Evolutionary conservation across 768 basidiomycete species (phyloP).

Genomic region (Daedaleopsis nitida): DNA sequence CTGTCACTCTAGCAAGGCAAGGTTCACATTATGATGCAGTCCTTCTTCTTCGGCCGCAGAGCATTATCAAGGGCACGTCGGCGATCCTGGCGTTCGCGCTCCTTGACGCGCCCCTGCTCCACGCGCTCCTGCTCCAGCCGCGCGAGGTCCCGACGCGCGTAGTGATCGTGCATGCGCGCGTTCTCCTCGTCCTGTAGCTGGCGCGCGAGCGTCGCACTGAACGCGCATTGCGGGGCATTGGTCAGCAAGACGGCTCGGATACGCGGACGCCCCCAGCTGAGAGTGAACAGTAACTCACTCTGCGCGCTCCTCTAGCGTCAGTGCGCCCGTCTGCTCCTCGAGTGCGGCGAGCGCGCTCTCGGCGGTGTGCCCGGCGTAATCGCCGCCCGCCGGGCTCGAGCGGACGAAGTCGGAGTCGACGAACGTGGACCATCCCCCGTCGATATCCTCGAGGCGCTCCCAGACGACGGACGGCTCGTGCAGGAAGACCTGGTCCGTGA

Average conservation of each 20-base stretch:
- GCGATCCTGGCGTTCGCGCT: slow-evolving; percentile 1
- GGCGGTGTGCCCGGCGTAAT: slow-evolving; percentile 74
- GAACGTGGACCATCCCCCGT: slow-evolving; percentile 76
- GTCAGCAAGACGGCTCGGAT: background rate
- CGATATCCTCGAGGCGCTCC: slow-evolving; percentile 89
- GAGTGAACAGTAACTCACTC: slow-evolving; percentile 52
- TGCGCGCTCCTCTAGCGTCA: slow-evolving; percentile 46
- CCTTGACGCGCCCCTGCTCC: slow-evolving; percentile 8
- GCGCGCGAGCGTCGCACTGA: slow-evolving; percentile 67
- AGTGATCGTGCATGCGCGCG: slow-evolving; percentile 34
- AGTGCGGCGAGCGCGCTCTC: slow-evolving; percentile 57
- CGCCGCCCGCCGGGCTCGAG: slow-evolving; percentile 74
- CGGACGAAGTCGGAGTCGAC: slow-evolving; percentile 71
- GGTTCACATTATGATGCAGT: slow-evolving; percentile 28
- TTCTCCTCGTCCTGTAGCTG: slow-evolving; percentile 86
- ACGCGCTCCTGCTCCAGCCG: slow-evolving; percentile 34
- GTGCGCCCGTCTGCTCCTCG: slow-evolving; percentile 45
- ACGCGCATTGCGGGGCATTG: background rate
- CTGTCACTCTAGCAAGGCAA: no score
- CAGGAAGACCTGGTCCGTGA: slow-evolving; percentile 82
- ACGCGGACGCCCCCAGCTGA: background rate
- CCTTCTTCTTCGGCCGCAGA: slow-evolving; percentile 23
- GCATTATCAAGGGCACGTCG: slow-evolving; percentile 13
- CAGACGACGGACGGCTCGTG: slow-evolving; percentile 81
- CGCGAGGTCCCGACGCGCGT: slow-evolving; percentile 40